Conservation (phyloP, 306 rosid species). For the Spatholobus suberectus region DNA sequence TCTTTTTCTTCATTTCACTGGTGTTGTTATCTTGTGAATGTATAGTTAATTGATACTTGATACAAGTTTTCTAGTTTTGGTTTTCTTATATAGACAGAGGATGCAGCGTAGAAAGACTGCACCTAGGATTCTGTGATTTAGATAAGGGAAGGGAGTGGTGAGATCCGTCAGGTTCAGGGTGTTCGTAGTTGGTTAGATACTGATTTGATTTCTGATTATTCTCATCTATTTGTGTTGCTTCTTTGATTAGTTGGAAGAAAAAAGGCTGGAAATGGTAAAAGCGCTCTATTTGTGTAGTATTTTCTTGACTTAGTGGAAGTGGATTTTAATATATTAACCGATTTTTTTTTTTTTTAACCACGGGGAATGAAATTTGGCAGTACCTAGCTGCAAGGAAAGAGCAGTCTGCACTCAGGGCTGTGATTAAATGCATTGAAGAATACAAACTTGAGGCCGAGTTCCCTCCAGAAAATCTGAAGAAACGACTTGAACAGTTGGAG, state of each 20-base stretch:
- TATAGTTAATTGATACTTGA: too few relatives aligned
- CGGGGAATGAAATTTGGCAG: slow-evolving; percentile 55
- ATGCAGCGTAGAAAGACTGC: slow-evolving; percentile 14
- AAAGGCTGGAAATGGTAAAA: slow-evolving; percentile 44
- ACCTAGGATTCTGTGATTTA: not conserved
- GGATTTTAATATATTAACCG: slow-evolving; percentile 34
- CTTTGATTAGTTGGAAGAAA: slow-evolving; percentile 41
- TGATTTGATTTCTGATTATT: slow-evolving; percentile 40
- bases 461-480: slow-evolving; percentile 92
- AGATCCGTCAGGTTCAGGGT: not conserved
- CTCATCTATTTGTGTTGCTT: slow-evolving; percentile 37
- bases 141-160: not conserved
- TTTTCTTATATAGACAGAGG: not conserved
- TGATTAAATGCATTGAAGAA: slow-evolving; percentile 94
- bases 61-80: not conserved
- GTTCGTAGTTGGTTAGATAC: not conserved
- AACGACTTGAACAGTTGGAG: slow-evolving; percentile 96
- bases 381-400: slow-evolving; percentile 94
- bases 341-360: slow-evolving; percentile 25
- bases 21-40: too few relatives aligned
- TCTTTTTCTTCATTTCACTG: too few relatives aligned
- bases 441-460: slow-evolving; percentile 89
- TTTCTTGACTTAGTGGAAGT: slow-evolving; percentile 21
- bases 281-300: slow-evolving; percentile 16
- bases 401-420: slow-evolving; percentile 93